Percentiles rank a stretch among this genome's conserved stretches.
These are phyloP conservation scores for Irpex sp. DNA, from an alignment of 1,284 basidiomycete genomes.

Conservation along the genomic window DNA sequence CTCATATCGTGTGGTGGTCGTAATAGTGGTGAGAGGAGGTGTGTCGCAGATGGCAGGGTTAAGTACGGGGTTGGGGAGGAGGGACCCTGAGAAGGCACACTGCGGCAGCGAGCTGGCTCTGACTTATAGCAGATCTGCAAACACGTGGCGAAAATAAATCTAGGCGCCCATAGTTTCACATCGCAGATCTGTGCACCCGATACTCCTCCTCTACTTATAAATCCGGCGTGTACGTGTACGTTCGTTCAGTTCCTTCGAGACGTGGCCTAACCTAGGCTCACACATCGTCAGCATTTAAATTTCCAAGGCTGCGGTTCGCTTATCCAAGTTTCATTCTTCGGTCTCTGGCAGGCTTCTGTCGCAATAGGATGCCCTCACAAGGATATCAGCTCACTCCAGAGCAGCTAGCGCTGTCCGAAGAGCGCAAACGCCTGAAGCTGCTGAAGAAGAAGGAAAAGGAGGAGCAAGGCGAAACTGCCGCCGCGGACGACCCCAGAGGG, in stretches of 20 bases:
- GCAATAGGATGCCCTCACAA: slow-evolving; percentile 14
- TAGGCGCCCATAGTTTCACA: too few species aligned
- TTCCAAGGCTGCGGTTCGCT: too few species aligned
- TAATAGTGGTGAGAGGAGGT: not conserved
- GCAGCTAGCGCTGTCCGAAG: slow-evolving; percentile 51
- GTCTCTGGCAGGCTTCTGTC: not conserved
- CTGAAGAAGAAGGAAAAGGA: slow-evolving; percentile 20
- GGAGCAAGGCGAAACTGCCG: slow-evolving; percentile 12
- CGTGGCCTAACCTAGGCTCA: too few species aligned
- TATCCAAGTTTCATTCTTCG: not conserved
- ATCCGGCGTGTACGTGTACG: too few species aligned
- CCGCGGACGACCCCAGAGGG: slow-evolving; percentile 19
- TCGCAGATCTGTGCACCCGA: too few species aligned
- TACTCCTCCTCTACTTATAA: too few species aligned
- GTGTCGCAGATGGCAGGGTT: not conserved
- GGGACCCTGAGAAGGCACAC: not conserved
- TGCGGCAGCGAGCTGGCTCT: too few species aligned
- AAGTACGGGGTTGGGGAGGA: not conserved
- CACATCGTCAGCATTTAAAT: too few species aligned
- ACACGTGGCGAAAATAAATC: too few species aligned
- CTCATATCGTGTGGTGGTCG: not conserved
- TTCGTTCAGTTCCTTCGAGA: too few species aligned
- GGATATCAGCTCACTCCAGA: slow-evolving; percentile 42
- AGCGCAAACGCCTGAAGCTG: slow-evolving; percentile 49
- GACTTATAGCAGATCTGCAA: too few species aligned